Evolutionary conservation across 257 asterid genomes (phyloP), one percentile per base, ranked within the genome.

Genomic region (Gardenia jasminoides): DNA sequence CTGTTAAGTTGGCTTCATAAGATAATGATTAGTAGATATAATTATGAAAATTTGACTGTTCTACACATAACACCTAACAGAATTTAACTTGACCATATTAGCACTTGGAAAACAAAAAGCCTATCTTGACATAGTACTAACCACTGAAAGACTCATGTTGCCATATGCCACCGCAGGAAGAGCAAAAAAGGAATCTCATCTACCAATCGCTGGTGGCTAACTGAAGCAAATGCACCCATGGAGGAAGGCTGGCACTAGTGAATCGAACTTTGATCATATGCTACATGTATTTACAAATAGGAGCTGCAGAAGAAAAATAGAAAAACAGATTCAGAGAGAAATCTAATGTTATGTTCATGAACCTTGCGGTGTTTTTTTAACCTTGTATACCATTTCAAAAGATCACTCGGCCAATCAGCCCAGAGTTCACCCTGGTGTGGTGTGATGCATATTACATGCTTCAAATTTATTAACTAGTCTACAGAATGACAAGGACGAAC

Each of bases 111-210:
- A 26, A 46, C 31, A 26, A 64, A 64, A 26, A 31, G 31, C 69
- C 15, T 30, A 7, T 13, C 43, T 15, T 64, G 41, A 28, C 41
- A 11, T 8, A 28, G 28, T 13, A 64, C 41, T 36, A 26, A 22
- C 65, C 12, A 6, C n/a, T 2, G 65, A 58, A 58, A 22, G 28
- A 58, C 12, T 22, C 19, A 11, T 22, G 65, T 58, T 58, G 3
- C 28, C 24, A 1, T 58, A 58, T 22, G 65, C 30, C 28, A 22
- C 30, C 65, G 1, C 1, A 24, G 65, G 65, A 58, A 71, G 26
- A 26, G 59, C 41, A 11, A 36, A 19, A 13, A 36, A 70, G 64
- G 16, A 64, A 65, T 65, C 78, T 74, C 79, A 80, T 75, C 78
- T 28, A 43, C 44, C 72, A 12, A n/a, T 59, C 64, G 44, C 61